Conservation (phyloP, 2,329 filamentous ascomycete genomes). For the Pseudofabraea citricarpa region DNA sequence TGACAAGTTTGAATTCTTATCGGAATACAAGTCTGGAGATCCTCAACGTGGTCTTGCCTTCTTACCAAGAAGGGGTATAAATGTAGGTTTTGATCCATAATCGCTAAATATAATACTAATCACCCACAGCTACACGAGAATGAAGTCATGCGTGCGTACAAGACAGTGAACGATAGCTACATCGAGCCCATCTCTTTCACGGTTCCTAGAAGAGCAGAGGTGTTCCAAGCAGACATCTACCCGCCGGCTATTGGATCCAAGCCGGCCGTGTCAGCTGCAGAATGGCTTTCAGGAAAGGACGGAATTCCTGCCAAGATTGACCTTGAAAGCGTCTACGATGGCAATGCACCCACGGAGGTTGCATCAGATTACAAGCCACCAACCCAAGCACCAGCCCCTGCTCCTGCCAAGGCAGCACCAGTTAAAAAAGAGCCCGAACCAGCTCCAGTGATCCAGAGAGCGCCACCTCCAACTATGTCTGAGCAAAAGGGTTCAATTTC, state of each 20-base stretch:
- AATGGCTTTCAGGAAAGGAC: slow-evolving; percentile 86
- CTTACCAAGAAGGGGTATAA: slow-evolving; percentile 89
- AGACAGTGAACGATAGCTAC: slow-evolving; percentile 91
- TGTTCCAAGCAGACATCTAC: slow-evolving; percentile 96
- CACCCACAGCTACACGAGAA: slow-evolving; percentile 85
- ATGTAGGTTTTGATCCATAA: slow-evolving; percentile 60
- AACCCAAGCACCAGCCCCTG: slow-evolving; percentile 34
- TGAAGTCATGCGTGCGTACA: slow-evolving; percentile 92
- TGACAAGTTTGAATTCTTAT: slow-evolving; percentile 96
- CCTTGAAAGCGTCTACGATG: slow-evolving; percentile 87
- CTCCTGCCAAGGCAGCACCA: slow-evolving; percentile 46
- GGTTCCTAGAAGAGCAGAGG: slow-evolving; percentile 86
- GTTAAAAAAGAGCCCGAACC: slow-evolving; percentile 47
- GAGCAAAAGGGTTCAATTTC: slow-evolving; percentile 87
- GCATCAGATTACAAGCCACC: slow-evolving; percentile 62
- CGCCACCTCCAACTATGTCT: slow-evolving; percentile 64
- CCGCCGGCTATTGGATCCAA: slow-evolving; percentile 78
- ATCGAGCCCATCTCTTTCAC: slow-evolving; percentile 98
- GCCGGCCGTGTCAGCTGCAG: slow-evolving; percentile 71
- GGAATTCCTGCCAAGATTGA: slow-evolving; percentile 87
- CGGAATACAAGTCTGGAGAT: slow-evolving; percentile 94
- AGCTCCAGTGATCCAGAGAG: slow-evolving; percentile 44
- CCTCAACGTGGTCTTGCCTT: slow-evolving; percentile 94
- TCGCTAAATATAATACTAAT: too few relatives aligned
- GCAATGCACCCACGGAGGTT: slow-evolving; percentile 73